These are phyloP conservation scores for Yamadazyma triangularis DNA, from an alignment of 1,139 yeast species.

Conservation along the genomic window DNA sequence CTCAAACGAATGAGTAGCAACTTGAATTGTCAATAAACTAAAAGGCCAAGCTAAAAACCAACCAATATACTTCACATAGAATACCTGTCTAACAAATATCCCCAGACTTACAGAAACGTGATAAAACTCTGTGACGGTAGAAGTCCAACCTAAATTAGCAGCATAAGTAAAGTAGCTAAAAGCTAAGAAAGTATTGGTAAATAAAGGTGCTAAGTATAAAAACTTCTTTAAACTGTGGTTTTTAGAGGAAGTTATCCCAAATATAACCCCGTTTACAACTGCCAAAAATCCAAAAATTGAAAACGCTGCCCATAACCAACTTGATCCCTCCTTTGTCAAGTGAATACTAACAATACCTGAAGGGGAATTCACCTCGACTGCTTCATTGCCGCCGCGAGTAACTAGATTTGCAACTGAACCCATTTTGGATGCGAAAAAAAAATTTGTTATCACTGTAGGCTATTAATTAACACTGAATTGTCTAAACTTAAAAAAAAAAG, in stretches of 20 bases:
- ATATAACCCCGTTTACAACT: conserved; percentile 35
- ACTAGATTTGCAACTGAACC: conserved; percentile 13
- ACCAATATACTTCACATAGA: conserved; percentile 61
- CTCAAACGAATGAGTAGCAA: conserved; percentile 36
- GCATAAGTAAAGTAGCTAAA: conserved; percentile 60
- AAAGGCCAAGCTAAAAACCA: conserved; percentile 65
- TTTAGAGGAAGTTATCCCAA: conserved; percentile 33
- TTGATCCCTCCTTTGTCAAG: conserved; percentile 56
- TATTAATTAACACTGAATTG: too few relatives aligned
- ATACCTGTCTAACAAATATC: conserved; percentile 54
- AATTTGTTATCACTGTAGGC: too few relatives aligned
- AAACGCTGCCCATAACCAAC: conserved; percentile 71
- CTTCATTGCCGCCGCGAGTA: conserved; percentile 36
- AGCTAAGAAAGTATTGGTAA: conserved; percentile 44
- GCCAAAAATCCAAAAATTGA: conserved; percentile 42
- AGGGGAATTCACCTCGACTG: conserved; percentile 45
- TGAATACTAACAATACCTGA: conserved; percentile 42
- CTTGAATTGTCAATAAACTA: conserved; percentile 42
- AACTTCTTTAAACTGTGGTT: conserved; percentile 33
- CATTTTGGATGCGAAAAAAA: conserved; percentile 11
- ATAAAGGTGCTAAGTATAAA: conserved; percentile 43
- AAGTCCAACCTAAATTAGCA: conserved; percentile 63
- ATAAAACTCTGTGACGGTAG: conserved; percentile 49
- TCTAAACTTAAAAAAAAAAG: too few relatives aligned
- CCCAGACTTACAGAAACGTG: conserved; percentile 39